phyloP scores from a whole-genome alignment of 2,329 filamentous ascomycete genomes.

The Pseudocercospora pini-densiflorae region DNA sequence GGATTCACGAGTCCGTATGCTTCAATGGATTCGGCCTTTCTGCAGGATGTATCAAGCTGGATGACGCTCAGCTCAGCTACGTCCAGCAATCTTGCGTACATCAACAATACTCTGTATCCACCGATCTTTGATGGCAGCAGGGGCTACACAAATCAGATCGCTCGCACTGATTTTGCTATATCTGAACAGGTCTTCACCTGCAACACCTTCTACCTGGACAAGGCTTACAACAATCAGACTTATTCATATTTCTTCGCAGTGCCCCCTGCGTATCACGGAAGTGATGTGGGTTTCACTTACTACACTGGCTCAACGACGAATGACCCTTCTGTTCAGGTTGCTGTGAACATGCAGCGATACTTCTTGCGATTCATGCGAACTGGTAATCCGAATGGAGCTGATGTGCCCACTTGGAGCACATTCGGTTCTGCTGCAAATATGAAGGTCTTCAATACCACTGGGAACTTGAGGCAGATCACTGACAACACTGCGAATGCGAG shows the following conservation, averaged over 20 bases:
- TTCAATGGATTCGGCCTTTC: constrained; percentile 39
- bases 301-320: constrained; percentile 44
- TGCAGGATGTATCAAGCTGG: constrained; percentile 30
- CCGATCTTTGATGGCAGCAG: constrained; percentile 28
- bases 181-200: constrained; percentile 55
- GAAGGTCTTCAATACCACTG: constrained; percentile 44
- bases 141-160: constrained; percentile 52
- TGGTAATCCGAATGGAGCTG: constrained; percentile 44
- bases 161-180: constrained; percentile 48
- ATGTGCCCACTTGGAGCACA: constrained; percentile 51
- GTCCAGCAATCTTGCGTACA: constrained; percentile 45
- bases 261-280: constrained; percentile 58
- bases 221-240: constrained; percentile 52
- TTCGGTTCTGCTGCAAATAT: constrained; percentile 52
- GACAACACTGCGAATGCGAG: constrained; percentile 55
- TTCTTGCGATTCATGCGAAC: constrained; percentile 49
- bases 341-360: constrained; percentile 51
- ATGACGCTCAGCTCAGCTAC: constrained; percentile 43
- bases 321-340: constrained; percentile 32
- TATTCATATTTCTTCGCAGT: constrained; percentile 60
- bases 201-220: constrained; percentile 57
- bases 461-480: constrained; percentile 35
- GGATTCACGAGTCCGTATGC: constrained; percentile 49
- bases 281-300: constrained; percentile 59
- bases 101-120: constrained; percentile 55